A percentile compares a stretch with the other conserved stretches of the same genome.
Evolutionary conservation across 192 early-diverging fungal species (phyloP).

Genomic region (Powellomyces hirtus): DNA sequence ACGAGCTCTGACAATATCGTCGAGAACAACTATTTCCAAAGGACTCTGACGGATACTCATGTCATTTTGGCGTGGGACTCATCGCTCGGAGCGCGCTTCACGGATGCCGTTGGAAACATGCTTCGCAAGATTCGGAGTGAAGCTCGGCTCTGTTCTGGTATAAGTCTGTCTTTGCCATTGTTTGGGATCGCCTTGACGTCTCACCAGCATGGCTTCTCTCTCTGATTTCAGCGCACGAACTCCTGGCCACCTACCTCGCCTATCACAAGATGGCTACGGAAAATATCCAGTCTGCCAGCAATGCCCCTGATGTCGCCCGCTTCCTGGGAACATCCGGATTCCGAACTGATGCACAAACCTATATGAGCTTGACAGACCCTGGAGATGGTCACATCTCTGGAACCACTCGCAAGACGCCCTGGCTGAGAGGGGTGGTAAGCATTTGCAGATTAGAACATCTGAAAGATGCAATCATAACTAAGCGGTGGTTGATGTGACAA

Average conservation of each 20-base stretch:
- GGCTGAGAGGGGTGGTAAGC: conserved; percentile 4
- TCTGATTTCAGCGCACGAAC: not conserved
- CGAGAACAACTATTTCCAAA: not conserved
- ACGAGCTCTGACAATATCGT: not conserved
- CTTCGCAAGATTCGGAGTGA: not conserved
- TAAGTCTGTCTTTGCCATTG: not conserved
- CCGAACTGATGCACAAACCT: conserved; percentile 1
- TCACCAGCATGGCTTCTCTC: not conserved
- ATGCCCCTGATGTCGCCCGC: not conserved
- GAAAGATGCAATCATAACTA: not conserved
- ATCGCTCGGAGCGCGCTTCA: not conserved
- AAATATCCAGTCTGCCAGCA: not conserved
- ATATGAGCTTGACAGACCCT: conserved; percentile 6
- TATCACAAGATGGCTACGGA: not conserved
- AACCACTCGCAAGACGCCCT: not conserved
- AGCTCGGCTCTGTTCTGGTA: not conserved
- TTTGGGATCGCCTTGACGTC: not conserved
- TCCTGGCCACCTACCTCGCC: not conserved
- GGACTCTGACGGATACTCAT: not conserved
- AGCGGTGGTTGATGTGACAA: too few species aligned
- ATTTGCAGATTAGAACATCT: not conserved
- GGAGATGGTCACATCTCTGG: conserved; percentile 1
- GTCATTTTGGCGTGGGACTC: not conserved
- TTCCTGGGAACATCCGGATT: conserved; percentile 3
- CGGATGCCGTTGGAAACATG: not conserved